These are phyloP conservation scores for Cutaneotrichosporon spelunceum DNA, from an alignment of 1,284 basidiomycete genomes.

Conservation along the genomic window DNA sequence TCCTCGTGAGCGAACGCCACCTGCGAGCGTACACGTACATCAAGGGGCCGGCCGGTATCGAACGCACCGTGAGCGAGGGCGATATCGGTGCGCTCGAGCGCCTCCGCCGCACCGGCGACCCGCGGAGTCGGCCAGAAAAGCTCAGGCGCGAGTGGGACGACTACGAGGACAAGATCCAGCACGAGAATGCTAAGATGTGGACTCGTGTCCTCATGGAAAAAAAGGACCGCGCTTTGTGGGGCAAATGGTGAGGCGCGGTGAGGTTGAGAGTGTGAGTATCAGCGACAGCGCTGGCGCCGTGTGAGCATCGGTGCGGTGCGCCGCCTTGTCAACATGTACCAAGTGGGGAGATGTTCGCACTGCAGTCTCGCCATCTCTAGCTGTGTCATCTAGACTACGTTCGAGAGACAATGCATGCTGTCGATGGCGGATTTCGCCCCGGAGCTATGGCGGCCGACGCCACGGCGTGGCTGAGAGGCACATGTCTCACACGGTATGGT, in stretches of 20 bases:
- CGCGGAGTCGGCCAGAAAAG: neutral
- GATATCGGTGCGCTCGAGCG: conserved; percentile 8
- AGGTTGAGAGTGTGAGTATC: too few relatives aligned
- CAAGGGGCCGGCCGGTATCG: conserved; percentile 3
- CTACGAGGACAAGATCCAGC: neutral
- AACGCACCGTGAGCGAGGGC: neutral
- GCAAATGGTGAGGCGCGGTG: neutral
- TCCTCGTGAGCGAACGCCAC: conserved; percentile 14
- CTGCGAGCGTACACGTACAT: conserved; percentile 12
- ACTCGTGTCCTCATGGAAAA: neutral
- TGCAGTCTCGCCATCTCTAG: too few relatives aligned
- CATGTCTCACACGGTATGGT: too few relatives aligned
- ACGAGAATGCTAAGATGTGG: conserved; percentile 7
- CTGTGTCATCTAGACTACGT: too few relatives aligned
- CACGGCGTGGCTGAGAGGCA: too few relatives aligned
- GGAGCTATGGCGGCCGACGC: too few relatives aligned
- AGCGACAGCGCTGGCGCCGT: too few relatives aligned
- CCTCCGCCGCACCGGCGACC: neutral
- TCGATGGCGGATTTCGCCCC: too few relatives aligned
- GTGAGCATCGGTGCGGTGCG: too few relatives aligned
- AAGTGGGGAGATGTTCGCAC: too few relatives aligned
- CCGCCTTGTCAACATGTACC: too few relatives aligned
- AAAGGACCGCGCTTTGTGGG: neutral
- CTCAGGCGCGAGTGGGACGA: conserved; percentile 2
- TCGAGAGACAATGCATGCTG: too few relatives aligned